Percentiles rank a stretch among this genome's conserved stretches.
phyloP scores from a whole-genome alignment of 768 basidiomycete species.

The Leccinum variicolor region DNA sequence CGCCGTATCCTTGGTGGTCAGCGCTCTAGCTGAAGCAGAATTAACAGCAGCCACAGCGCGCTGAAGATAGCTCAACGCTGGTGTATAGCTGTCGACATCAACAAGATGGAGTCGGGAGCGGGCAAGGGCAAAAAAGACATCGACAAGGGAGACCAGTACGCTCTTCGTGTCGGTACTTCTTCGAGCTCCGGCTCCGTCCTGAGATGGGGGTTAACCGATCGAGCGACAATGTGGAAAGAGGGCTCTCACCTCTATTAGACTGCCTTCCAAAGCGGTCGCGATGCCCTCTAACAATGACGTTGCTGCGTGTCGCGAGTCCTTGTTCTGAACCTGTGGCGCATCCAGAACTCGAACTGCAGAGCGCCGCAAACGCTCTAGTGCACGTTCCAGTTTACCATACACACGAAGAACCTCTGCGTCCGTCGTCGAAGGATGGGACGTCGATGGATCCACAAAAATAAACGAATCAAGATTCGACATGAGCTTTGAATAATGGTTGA shows the following conservation, averaged over 20 bases:
- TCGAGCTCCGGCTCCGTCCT: conserved; percentile 4
- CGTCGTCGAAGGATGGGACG: not conserved
- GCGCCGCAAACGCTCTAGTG: conserved; percentile 57
- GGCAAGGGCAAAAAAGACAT: conserved; percentile 55
- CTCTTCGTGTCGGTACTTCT: conserved; percentile 29
- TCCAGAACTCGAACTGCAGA: conserved; percentile 49
- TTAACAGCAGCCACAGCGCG: conserved; percentile 35
- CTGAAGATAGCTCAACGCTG: conserved; percentile 45
- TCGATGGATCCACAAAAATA: not conserved
- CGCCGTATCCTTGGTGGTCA: conserved; percentile 27
- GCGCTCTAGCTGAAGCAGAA: conserved; percentile 1
- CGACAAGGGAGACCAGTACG: conserved; percentile 43
- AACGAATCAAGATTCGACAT: conserved; percentile 9
- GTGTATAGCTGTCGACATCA: conserved; percentile 45
- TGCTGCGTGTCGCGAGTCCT: conserved; percentile 10
- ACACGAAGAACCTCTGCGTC: conserved; percentile 30
- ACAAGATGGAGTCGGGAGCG: conserved; percentile 38
- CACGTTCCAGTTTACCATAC: conserved; percentile 54
- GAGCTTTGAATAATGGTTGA: conserved; percentile 20
- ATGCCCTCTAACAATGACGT: conserved; percentile 37
- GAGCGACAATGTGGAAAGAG: not conserved
- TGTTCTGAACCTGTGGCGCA: conserved; percentile 7
- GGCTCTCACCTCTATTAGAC: conserved; percentile 30
- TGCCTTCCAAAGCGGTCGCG: conserved; percentile 30
- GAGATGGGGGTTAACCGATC: not conserved